These are phyloP conservation scores for Stentor roeselii DNA, from an alignment of 73 alveolate species.

Conservation along the genomic window DNA sequence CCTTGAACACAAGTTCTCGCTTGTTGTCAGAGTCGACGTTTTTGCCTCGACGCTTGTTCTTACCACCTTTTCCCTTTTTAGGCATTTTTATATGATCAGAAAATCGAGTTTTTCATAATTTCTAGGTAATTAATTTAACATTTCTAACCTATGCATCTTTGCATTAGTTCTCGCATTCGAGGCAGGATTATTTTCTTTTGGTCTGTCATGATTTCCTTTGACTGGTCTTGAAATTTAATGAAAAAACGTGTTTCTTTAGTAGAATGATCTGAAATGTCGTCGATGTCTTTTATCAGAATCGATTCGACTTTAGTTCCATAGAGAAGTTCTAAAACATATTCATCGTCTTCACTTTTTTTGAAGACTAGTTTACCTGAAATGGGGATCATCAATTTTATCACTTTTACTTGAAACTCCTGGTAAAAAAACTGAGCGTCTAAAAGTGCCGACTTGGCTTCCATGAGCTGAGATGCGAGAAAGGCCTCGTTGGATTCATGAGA, in stretches of 20 bases:
- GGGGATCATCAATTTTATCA: neutral
- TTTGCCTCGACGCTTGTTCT: constrained; percentile 96
- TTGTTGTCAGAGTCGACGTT: constrained; percentile 61
- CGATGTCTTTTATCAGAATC: neutral
- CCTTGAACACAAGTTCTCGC: constrained; percentile 89
- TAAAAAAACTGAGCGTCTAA: neutral
- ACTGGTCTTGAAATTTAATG: neutral
- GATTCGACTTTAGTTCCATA: neutral
- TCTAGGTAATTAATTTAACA: too few relatives aligned
- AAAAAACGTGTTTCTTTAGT: neutral
- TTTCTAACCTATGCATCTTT: neutral
- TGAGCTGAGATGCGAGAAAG: neutral
- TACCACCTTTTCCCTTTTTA: constrained; percentile 98
- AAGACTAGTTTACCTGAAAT: neutral
- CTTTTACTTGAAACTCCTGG: neutral
- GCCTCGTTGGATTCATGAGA: neutral
- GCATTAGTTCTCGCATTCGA: neutral
- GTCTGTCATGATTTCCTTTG: neutral
- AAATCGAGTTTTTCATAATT: too few relatives aligned
- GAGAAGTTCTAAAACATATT: neutral
- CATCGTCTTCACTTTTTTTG: neutral
- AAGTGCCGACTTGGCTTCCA: neutral
- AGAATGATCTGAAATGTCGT: neutral
- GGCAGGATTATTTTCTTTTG: neutral
- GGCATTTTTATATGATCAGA: constrained; percentile 55